Base-by-base conservation (phyloP, 2,329 filamentous ascomycete species). In the Fusarium caatingaense region DNA sequence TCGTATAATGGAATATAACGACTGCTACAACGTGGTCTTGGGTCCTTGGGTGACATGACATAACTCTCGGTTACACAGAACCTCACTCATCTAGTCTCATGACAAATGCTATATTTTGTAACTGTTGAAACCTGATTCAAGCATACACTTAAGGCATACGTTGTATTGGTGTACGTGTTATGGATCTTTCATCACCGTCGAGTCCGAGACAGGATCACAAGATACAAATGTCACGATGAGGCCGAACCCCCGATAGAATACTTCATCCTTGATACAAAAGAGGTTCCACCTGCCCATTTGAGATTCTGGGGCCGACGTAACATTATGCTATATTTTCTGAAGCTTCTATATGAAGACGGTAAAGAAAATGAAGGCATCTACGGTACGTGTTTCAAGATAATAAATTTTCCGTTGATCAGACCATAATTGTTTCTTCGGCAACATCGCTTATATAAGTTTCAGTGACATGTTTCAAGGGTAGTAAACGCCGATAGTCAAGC, bases 371-470 rank as follows among this genome's bases (percentile, higher is more conserved):
- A 37, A n/a, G 34, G 10, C n/a, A 16, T 25, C 34, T 42, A 16
- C 13, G 18, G 9, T 40, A 23, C 18, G 15, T 37, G 48, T 51
- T 51, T 53, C 49, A 53, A 10, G 27, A 28, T 16, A 15, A 42
- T 23, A 53, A 42, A 10, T 28, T 27, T 21, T 25, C 30, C 18
- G 10, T 37, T n/a, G 34, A 28, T 53, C 32, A 27, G 32, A 11
- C 23, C 49, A 53, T 18, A 28, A 28, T 25, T 28, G 34, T 53
- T 27, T 42, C 30, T 41, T 42, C 25, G 23, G 34, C 25, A 53
- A 42, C 32, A 16, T 53, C 34, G 49, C 49, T 53, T 53, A 53
- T 25, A 53, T 21, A 53, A 53, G 49, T 53, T 21, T 25, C n/a
- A 12, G 10, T 53, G 13, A 42, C 16, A 25, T 10, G 49, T 53